These are phyloP conservation scores for Phytophthora pinifolia DNA, from an alignment of 352 stramenopile species.

Conservation along the genomic window DNA sequence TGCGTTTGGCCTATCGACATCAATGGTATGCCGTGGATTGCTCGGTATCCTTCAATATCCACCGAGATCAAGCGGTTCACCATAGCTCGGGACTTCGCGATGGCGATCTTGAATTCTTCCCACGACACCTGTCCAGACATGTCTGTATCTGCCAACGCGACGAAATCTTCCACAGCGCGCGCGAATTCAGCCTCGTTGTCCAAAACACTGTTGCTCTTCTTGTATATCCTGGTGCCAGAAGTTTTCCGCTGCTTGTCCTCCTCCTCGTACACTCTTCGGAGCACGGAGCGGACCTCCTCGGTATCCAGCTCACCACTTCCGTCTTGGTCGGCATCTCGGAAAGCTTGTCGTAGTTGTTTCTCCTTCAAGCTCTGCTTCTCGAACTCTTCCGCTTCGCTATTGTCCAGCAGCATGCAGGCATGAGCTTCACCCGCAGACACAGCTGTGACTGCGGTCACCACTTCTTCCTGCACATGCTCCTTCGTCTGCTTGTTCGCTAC, in stretches of 20 bases:
- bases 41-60: conserved; percentile 72
- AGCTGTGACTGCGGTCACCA: conserved; percentile 51
- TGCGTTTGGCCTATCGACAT: conserved; percentile 70
- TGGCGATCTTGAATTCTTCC: conserved; percentile 87
- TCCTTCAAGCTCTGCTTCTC: conserved; percentile 84
- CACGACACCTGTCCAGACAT: conserved; percentile 77
- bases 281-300: conserved; percentile 71
- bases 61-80: conserved; percentile 74
- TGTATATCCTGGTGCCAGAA: conserved; percentile 31
- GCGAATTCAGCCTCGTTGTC: conserved; percentile 64
- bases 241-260: conserved; percentile 54
- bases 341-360: conserved; percentile 82
- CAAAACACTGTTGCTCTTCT: conserved; percentile 53
- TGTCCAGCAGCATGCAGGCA: conserved; percentile 62
- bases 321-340: conserved; percentile 74
- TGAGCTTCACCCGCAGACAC: conserved; percentile 54
- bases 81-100: conserved; percentile 71
- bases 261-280: conserved; percentile 72
- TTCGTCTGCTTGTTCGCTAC: conserved; percentile 71
- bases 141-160: conserved; percentile 77
- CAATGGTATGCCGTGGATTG: conserved; percentile 68
- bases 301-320: conserved; percentile 77
- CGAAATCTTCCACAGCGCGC: conserved; percentile 71
- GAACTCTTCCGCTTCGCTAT: conserved; percentile 71
- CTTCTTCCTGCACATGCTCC: conserved; percentile 46